These are phyloP conservation scores for Polyporus tsugae DNA, from an alignment of 1,284 basidiomycete genomes.

Conservation along the genomic window DNA sequence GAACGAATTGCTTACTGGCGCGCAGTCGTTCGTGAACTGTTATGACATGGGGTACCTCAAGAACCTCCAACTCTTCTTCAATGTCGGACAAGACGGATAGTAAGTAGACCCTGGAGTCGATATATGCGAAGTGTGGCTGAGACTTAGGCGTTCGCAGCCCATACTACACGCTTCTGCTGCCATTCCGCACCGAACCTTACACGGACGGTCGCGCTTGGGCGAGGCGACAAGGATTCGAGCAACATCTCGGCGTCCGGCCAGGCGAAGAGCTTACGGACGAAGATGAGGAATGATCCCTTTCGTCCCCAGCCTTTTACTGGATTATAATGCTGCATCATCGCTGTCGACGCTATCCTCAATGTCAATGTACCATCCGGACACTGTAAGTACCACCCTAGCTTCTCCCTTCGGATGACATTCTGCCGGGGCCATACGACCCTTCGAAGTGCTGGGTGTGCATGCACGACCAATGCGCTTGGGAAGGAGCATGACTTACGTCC, in stretches of 20 bases:
- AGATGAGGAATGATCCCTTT: slow-evolving; percentile 51
- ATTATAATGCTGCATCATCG: neutral
- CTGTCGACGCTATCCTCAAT: slow-evolving; percentile 13
- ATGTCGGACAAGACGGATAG: slow-evolving; percentile 84
- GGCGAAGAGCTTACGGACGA: slow-evolving; percentile 82
- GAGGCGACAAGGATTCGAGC: slow-evolving; percentile 66
- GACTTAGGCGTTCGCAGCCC: slow-evolving; percentile 55
- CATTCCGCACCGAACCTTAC: slow-evolving; percentile 82
- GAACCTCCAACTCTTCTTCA: slow-evolving; percentile 92
- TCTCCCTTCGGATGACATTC: slow-evolving; percentile 57
- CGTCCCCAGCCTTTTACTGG: neutral
- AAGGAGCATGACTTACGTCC: slow-evolving; percentile 63
- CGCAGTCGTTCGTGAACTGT: slow-evolving; percentile 85
- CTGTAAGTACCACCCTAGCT: slow-evolving; percentile 37
- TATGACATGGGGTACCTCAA: slow-evolving; percentile 86
- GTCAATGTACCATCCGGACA: slow-evolving; percentile 1
- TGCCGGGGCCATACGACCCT: slow-evolving; percentile 86
- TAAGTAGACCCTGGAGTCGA: slow-evolving; percentile 50
- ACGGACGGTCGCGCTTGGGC: slow-evolving; percentile 90
- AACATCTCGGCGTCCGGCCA: slow-evolving; percentile 64
- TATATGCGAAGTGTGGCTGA: neutral
- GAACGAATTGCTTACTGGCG: neutral
- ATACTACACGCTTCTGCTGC: slow-evolving; percentile 81
- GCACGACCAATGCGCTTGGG: slow-evolving; percentile 42
- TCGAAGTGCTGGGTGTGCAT: slow-evolving; percentile 44